These are phyloP conservation scores for Chlamydomonas reinhardtii DNA, from an alignment of 163 green algal species.

Conservation along the genomic window DNA sequence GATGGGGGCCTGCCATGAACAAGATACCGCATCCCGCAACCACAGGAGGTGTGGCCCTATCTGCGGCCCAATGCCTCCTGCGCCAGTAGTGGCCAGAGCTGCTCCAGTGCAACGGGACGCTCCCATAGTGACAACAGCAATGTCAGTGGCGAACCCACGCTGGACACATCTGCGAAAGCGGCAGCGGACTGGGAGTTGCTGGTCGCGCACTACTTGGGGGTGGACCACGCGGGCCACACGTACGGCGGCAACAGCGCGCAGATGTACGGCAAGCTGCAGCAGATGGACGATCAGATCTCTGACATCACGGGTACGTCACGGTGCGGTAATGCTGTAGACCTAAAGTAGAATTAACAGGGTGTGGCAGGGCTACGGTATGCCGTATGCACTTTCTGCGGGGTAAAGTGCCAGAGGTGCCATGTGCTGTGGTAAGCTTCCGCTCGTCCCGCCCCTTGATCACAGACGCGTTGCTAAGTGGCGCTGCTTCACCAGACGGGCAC, in stretches of 20 bases:
- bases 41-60: neutral
- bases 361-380: too few species aligned
- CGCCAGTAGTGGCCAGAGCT: too few species aligned
- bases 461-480: slow-evolving; percentile 62
- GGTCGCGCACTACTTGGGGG: slow-evolving; percentile 94
- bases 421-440: neutral
- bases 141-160: too few species aligned
- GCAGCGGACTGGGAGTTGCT: slow-evolving; percentile 87
- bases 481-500: slow-evolving; percentile 52
- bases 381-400: too few species aligned
- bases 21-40: neutral
- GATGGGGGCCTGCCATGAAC: too few species aligned
- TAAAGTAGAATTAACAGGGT: too few species aligned
- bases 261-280: slow-evolving; percentile 86
- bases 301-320: slow-evolving; percentile 48
- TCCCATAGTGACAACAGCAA: too few species aligned
- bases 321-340: too few species aligned
- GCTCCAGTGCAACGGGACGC: too few species aligned
- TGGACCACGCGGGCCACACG: slow-evolving; percentile 95
- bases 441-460: neutral
- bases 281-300: slow-evolving; percentile 80
- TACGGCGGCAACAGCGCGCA: slow-evolving; percentile 70
- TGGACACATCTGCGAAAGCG: neutral
- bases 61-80: too few species aligned
- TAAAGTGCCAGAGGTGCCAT: too few species aligned